Evolutionary conservation across 495 filamentous ascomycete species (phyloP), one percentile per base, ranked within the genome.

Genomic region (Podospora didyma): DNA sequence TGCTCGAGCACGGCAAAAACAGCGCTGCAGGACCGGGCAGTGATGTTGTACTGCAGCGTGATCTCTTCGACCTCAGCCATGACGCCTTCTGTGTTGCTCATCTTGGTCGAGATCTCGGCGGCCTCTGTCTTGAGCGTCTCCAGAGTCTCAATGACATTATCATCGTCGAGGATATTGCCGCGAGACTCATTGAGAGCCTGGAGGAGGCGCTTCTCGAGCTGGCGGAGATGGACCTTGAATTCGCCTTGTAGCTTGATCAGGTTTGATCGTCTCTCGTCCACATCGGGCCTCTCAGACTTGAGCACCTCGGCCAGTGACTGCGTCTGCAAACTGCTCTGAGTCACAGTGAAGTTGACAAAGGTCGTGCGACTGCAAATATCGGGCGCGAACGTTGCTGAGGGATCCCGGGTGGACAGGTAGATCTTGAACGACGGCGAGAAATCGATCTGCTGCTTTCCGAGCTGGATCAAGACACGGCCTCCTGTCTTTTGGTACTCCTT

Each of bases 401-500:
- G 94, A 79, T 99, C 95, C 62, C 92, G 79, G 2, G 94, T 99
- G 1, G 92, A 96, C 51, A 99, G 76, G 73, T 93, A 99, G 37
- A 99, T 81, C 71, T 87, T 93, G 81, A 99, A 99, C 2, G 92
- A 84, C 11, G 94, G 95, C 45, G 94, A 99, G 73, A 99, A 97
- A 73, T 99, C 94, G 54, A 99, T 99, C 70, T 97, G 92, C 73
- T 99, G 95, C 71, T 93, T 97, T 62, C 94, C 94, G 28, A 99
- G 87, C 69, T 97, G 94, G 57, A 97, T 97, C 47, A 99, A 82
- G 37, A 99, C 94, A 80, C 94, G 92, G 14, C 94, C 94, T 54
- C 94, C 94, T n/a, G 94, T 99, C 75, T 92, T 96, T 71, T 99
- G 94, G 71, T 99, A 97, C 66, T 99, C 94, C 71, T 97, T 97